Percentiles rank a stretch among this genome's conserved stretches.
phyloP scores from a whole-genome alignment of 495 filamentous ascomycete genomes.

The Penicillium malachiteum region DNA sequence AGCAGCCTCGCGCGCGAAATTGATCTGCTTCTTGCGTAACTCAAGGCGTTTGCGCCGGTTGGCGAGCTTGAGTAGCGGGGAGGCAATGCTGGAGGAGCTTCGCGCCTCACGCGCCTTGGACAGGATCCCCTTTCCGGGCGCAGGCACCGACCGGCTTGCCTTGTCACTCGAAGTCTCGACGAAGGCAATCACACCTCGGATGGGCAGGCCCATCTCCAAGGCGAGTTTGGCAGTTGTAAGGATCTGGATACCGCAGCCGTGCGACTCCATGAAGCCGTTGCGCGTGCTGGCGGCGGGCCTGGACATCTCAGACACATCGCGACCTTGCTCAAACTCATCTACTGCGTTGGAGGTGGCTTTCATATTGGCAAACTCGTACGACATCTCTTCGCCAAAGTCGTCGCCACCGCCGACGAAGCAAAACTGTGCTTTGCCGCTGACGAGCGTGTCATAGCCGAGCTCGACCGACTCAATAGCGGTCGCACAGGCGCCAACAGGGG shows the following conservation, averaged over 20 bases:
- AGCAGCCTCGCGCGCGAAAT: constrained; percentile 93
- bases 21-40: constrained; percentile 85
- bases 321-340: constrained; percentile 91
- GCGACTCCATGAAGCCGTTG: constrained; percentile 99
- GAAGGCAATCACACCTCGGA: constrained; percentile 89
- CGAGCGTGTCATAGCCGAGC: constrained; percentile 95
- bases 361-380: constrained; percentile 99
- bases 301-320: constrained; percentile 96
- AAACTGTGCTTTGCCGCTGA: constrained; percentile 93
- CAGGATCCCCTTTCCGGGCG: constrained; percentile 93
- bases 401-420: constrained; percentile 99
- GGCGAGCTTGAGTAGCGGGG: constrained; percentile 91
- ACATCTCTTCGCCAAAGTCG: constrained; percentile 98
- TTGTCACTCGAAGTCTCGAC: constrained; percentile 99
- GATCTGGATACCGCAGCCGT: constrained; percentile 96
- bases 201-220: constrained; percentile 97
- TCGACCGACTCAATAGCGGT: constrained; percentile 97
- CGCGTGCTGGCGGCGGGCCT: constrained; percentile 93
- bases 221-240: constrained; percentile 97
- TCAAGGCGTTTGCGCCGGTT: constrained; percentile 95
- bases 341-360: constrained; percentile 97
- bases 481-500: constrained; percentile 94
- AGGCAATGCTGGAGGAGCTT: constrained; percentile 85
- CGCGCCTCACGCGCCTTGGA: constrained; percentile 97
- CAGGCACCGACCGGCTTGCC: constrained; percentile 95